Evolutionary conservation across 2,329 filamentous ascomycete genomes (phyloP).

Genomic region (Anthostomella pinea): DNA sequence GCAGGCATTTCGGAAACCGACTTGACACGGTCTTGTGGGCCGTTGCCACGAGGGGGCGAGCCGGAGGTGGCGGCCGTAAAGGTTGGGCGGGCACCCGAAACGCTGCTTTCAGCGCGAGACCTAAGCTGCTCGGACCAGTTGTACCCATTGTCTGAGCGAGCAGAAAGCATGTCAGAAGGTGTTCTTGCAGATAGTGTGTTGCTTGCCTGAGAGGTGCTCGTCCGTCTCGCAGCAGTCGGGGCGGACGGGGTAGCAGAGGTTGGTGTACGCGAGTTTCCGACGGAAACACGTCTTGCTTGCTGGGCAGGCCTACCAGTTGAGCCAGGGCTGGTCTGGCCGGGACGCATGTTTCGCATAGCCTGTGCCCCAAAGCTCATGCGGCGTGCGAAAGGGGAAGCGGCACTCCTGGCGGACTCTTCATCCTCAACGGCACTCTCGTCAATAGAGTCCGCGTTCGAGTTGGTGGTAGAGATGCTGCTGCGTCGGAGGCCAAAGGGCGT

Average conservation of each 20-base stretch:
- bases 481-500: slow-evolving; percentile 55
- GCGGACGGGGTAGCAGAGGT: slow-evolving; percentile 37
- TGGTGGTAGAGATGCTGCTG: slow-evolving; percentile 67
- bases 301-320: slow-evolving; percentile 58
- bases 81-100: slow-evolving; percentile 54
- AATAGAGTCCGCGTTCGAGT: slow-evolving; percentile 58
- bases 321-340: slow-evolving; percentile 57
- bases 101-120: slow-evolving; percentile 80
- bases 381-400: slow-evolving; percentile 73
- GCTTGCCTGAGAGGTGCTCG: slow-evolving; percentile 54
- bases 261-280: slow-evolving; percentile 26
- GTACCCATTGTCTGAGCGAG: slow-evolving; percentile 83
- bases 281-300: slow-evolving; percentile 24
- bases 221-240: slow-evolving; percentile 33
- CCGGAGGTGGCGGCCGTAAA: slow-evolving; percentile 45
- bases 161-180: slow-evolving; percentile 62
- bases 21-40: slow-evolving; percentile 63
- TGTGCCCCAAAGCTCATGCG: slow-evolving; percentile 88
- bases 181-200: slow-evolving; percentile 54
- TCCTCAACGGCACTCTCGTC: slow-evolving; percentile 76
- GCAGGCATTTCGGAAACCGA: slow-evolving; percentile 64
- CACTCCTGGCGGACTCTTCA: slow-evolving; percentile 57
- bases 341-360: slow-evolving; percentile 68
- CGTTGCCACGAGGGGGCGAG: slow-evolving; percentile 42
- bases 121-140: slow-evolving; percentile 97